Conservation (phyloP, 768 basidiomycete genomes). For the Russula foetens region DNA sequence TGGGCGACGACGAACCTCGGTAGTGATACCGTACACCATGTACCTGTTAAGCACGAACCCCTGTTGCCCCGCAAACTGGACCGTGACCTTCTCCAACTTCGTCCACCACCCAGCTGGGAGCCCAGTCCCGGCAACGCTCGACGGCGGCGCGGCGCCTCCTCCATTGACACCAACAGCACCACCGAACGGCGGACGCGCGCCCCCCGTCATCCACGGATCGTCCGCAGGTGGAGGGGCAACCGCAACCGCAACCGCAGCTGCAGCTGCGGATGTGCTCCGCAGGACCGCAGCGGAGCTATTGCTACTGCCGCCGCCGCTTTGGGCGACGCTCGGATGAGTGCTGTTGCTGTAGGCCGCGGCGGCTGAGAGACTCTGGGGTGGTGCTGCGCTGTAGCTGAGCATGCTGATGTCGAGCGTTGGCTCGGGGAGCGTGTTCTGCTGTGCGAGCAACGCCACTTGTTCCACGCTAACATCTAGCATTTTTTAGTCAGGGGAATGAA, state of each 20-base stretch:
- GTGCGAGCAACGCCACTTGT: conserved; percentile 67
- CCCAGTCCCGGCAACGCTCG: conserved; percentile 60
- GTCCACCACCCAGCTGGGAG: conserved; percentile 84
- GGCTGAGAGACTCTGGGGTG: conserved; percentile 27
- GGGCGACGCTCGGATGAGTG: too few relatives aligned
- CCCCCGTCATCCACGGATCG: conserved; percentile 10
- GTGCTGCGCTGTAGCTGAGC: conserved; percentile 37
- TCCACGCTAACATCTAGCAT: conserved; percentile 68
- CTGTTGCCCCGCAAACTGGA: conserved; percentile 77
- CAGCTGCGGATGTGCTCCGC: not conserved
- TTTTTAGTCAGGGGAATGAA: not conserved
- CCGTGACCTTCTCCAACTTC: conserved; percentile 60
- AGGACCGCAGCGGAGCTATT: not conserved
- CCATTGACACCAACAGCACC: conserved; percentile 8
- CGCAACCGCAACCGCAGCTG: not conserved
- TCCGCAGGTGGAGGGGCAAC: not conserved
- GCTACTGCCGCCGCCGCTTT: too few relatives aligned
- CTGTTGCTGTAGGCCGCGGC: not conserved
- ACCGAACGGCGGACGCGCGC: conserved; percentile 16
- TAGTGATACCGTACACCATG: conserved; percentile 72
- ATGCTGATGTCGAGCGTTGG: conserved; percentile 59
- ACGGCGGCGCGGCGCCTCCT: conserved; percentile 34
- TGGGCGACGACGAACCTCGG: conserved; percentile 27
- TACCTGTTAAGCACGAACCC: conserved; percentile 88
- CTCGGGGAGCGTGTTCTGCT: conserved; percentile 70